A percentile compares a stretch with the other conserved stretches of the same genome.
phyloP scores from a whole-genome alignment of 768 basidiomycete species.

The Tylopilus vinaceipallidus region DNA sequence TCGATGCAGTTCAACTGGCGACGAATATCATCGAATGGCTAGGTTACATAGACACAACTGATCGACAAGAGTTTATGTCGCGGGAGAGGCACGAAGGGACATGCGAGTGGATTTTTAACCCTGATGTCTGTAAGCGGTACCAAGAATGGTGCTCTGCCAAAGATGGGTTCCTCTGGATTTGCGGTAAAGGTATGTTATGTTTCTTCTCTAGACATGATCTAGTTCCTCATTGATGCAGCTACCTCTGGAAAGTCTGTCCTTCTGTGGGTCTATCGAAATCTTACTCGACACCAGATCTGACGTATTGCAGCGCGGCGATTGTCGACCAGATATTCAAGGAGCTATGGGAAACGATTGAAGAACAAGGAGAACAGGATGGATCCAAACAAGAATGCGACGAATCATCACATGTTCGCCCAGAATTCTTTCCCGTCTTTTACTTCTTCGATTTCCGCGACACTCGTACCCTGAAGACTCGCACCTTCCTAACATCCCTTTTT shows the following conservation, averaged over 20 bases:
- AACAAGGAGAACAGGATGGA: conserved; percentile 18
- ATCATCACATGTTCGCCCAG: conserved; percentile 18
- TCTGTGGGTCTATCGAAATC: conserved; percentile 12
- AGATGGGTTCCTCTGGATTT: conserved; percentile 27
- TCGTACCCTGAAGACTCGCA: conserved; percentile 13
- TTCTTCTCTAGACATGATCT: not conserved
- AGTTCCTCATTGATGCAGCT: conserved; percentile 13
- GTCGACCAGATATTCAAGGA: conserved; percentile 25
- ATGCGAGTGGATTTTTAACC: conserved; percentile 24
- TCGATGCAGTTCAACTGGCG: conserved; percentile 22
- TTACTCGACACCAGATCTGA: conserved; percentile 4
- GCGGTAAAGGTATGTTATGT: conserved; percentile 18
- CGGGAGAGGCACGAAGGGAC: conserved; percentile 24
- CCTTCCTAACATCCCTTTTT: conserved; percentile 26
- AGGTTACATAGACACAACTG: conserved; percentile 23
- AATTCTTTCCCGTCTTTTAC: conserved; percentile 27
- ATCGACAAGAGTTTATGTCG: conserved; percentile 25
- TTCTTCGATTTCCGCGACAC: conserved; percentile 30
- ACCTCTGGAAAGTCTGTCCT: conserved; percentile 25
- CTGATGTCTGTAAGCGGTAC: conserved; percentile 16
- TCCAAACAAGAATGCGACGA: conserved; percentile 14
- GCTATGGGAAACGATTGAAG: conserved; percentile 21
- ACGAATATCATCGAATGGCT: conserved; percentile 23
- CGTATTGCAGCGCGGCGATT: conserved; percentile 17
- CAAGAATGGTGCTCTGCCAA: conserved; percentile 18